A percentile compares a stretch with the other conserved stretches of the same genome.
These are phyloP conservation scores for Cyberlindnera maclurae DNA, from an alignment of 805 yeast species.

Conservation along the genomic window DNA sequence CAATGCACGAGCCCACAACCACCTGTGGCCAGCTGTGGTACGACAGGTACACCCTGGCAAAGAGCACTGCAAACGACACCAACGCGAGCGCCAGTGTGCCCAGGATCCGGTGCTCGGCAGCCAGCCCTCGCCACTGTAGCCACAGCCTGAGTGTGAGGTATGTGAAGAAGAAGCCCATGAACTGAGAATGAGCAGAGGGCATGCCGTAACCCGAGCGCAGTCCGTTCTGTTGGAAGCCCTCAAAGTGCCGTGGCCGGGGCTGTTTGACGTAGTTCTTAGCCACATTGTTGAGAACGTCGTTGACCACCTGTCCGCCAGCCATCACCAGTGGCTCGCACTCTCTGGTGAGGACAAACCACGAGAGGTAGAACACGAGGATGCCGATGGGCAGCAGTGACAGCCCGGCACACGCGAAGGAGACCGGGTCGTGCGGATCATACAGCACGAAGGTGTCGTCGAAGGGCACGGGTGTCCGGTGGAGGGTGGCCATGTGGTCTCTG, in stretches of 20 bases:
- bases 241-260: slow-evolving; percentile 58
- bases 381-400: slow-evolving; percentile 78
- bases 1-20: slow-evolving; percentile 59
- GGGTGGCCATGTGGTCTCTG: neutral
- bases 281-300: slow-evolving; percentile 65
- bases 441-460: slow-evolving; percentile 84
- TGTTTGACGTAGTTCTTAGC: slow-evolving; percentile 59
- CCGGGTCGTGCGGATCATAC: slow-evolving; percentile 58
- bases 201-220: slow-evolving; percentile 72
- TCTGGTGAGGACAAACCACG: slow-evolving; percentile 77
- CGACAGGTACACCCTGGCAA: slow-evolving; percentile 67
- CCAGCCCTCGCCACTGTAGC: slow-evolving; percentile 36
- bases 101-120: slow-evolving; percentile 20
- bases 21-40: slow-evolving; percentile 79
- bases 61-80: slow-evolving; percentile 40
- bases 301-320: slow-evolving; percentile 78
- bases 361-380: slow-evolving; percentile 66
- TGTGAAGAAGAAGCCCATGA: slow-evolving; percentile 78
- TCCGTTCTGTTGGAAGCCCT: slow-evolving; percentile 31
- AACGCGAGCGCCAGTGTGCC: slow-evolving; percentile 26
- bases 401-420: slow-evolving; percentile 59
- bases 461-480: slow-evolving; percentile 35
- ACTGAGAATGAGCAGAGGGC: slow-evolving; percentile 97
- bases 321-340: slow-evolving; percentile 81
- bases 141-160: slow-evolving; percentile 42